Evolutionary conservation across 2,329 filamentous ascomycete species (phyloP), one percentile per base, ranked within the genome.

Genomic region (Pseudopithomyces maydicus): DNA sequence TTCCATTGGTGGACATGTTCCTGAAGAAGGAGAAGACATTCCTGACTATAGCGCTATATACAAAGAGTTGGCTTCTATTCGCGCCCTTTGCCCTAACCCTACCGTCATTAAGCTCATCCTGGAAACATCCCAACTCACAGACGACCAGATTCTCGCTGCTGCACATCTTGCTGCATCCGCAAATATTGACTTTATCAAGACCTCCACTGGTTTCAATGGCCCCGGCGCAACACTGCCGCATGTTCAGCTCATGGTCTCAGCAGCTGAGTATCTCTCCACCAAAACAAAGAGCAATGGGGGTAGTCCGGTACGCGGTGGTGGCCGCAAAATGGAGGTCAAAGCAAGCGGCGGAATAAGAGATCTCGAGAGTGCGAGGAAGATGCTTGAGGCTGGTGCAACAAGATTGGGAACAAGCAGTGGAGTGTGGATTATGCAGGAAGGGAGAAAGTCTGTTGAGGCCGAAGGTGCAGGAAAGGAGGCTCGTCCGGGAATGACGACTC

Each of bases 141-240:
- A 68, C 5, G 65, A 75, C 5, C 78, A 86, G 59, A 81, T 86
- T 52, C 77, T 86, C 33, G 83, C 83, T 1, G 84, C 79, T 0
- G 80, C 79, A 17, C 77, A 81, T 20, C 75, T 87, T 39, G 80
- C 82, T 2, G 80, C 79, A 15, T 76, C 80, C 33, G 84, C 84
- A 2, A 79, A 79, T 4, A 82, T 83, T 46, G 83, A 87, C 62
- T 87, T 80, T 59, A 81, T 88, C 58, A 87, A 87, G 74, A 87
- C 85, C 0, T 82, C 80, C 29, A 87, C 85, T 1, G 85, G 85
- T 1, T 86, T 86, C 70, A 79, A 81, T 48, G 85, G 84, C 0
- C 74, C 77, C 1, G 84, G 84, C 8, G 85, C 85, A 0, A 81
- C 68, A 35, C 73, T 80, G 15, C 79, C 82, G 50, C 74, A 84